Evolutionary conservation across 2,329 filamentous ascomycete genomes (phyloP).

Genomic region (Claviceps paspali): DNA sequence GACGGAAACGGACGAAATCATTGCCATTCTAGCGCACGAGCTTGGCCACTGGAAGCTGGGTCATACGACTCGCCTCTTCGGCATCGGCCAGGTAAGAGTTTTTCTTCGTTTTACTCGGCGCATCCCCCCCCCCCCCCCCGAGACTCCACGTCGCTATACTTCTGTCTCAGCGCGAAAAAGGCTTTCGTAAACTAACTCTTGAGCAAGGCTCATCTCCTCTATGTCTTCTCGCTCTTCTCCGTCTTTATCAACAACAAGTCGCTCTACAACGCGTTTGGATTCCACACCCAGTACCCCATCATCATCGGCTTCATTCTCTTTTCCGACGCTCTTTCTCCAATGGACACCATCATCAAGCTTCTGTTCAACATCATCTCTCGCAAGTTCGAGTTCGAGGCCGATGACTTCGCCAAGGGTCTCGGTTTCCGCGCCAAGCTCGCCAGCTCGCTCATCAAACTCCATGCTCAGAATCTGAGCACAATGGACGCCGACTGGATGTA

Average conservation of each 20-base stretch:
- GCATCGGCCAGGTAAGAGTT: slow-evolving; percentile 58
- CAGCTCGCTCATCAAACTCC: slow-evolving; percentile 83
- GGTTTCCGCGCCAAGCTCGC: slow-evolving; percentile 77
- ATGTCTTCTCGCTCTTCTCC: slow-evolving; percentile 91
- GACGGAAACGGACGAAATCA: slow-evolving; percentile 79
- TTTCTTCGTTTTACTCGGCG: neutral
- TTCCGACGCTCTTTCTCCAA: slow-evolving; percentile 87
- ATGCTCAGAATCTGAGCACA: slow-evolving; percentile 93
- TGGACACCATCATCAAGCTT: slow-evolving; percentile 89
- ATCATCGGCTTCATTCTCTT: slow-evolving; percentile 97
- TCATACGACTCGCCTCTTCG: slow-evolving; percentile 84
- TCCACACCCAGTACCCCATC: slow-evolving; percentile 68
- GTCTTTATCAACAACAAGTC: slow-evolving; percentile 94
- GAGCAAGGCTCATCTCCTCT: slow-evolving; percentile 74
- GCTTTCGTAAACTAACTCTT: neutral
- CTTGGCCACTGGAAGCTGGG: slow-evolving; percentile 94
- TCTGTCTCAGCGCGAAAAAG: neutral
- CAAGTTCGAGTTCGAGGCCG: slow-evolving; percentile 91
- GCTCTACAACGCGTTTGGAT: slow-evolving; percentile 83
- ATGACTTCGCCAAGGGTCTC: slow-evolving; percentile 72
- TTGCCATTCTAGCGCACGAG: slow-evolving; percentile 89
- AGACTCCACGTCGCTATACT: too few relatives aligned
- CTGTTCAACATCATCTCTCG: slow-evolving; percentile 92
- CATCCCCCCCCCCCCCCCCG: too few relatives aligned
- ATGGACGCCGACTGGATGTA: slow-evolving; percentile 99